Evolutionary conservation across 2,329 filamentous ascomycete genomes (phyloP).

Genomic region (Myrmaecium sp.): DNA sequence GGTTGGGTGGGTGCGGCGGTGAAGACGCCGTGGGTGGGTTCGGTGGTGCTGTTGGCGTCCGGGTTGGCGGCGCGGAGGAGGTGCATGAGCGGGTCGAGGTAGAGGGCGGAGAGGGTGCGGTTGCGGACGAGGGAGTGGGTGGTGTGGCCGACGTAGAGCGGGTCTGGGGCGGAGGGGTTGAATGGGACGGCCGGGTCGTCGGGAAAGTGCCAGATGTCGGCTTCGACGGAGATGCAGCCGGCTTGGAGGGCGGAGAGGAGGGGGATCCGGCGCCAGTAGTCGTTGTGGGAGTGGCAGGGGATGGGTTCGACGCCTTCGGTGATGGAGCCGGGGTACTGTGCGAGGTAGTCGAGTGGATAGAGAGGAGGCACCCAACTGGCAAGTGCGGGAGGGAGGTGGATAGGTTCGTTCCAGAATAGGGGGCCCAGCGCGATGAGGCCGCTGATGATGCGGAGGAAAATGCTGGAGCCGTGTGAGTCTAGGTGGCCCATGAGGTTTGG

Average conservation of each 20-base stretch:
- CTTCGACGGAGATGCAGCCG: constrained; percentile 19
- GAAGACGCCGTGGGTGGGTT: constrained; percentile 32
- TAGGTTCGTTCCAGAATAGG: constrained; percentile 19
- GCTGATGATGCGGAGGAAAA: constrained; percentile 23
- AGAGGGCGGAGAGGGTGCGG: constrained; percentile 33
- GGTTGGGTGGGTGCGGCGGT: constrained; percentile 31
- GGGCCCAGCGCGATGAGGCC: constrained; percentile 20
- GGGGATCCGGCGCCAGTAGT: constrained; percentile 11
- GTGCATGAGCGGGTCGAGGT: constrained; percentile 33
- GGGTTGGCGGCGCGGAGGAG: constrained; percentile 35
- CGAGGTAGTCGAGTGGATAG: constrained; percentile 17
- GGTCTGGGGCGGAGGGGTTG: too few species aligned
- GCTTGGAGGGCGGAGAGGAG: constrained; percentile 22
- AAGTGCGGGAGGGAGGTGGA: too few species aligned
- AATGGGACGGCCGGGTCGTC: constrained; percentile 31
- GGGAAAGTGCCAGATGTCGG: constrained; percentile 23
- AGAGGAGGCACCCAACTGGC: too few species aligned
- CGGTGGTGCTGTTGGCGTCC: constrained; percentile 7
- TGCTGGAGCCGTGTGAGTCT: constrained; percentile 22
- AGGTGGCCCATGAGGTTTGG: constrained; percentile 1
- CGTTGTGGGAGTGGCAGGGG: constrained; percentile 9
- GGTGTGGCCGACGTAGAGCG: constrained; percentile 38
- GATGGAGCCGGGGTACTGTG: constrained; percentile 27
- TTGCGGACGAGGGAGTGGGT: constrained; percentile 27
- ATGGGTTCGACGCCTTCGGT: constrained; percentile 33